Percentiles rank a stretch among this genome's conserved stretches.
Evolutionary conservation across 192 early-diverging fungal species (phyloP).

Genomic region (Allomyces macrogynus): DNA sequence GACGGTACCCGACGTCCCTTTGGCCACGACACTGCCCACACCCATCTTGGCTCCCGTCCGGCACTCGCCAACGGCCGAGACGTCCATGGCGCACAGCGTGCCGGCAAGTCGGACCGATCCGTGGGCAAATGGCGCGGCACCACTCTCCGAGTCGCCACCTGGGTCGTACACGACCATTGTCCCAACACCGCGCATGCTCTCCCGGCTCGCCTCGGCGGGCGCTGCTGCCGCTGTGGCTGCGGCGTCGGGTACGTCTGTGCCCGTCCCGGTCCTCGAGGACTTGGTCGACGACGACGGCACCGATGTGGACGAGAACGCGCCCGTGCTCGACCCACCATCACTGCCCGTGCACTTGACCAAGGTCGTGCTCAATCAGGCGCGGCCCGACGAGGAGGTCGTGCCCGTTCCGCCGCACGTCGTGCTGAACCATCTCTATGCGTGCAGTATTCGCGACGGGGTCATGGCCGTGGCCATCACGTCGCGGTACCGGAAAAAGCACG

Average conservation of each 20-base stretch:
- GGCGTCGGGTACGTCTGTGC: too few species aligned
- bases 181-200: too few species aligned
- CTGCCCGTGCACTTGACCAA: background rate
- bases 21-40: background rate
- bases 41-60: background rate
- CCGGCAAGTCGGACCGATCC: background rate
- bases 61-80: background rate
- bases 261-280: too few species aligned
- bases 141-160: background rate
- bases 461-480: conserved; percentile 81
- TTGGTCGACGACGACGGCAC: too few species aligned
- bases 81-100: background rate
- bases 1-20: background rate
- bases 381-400: conserved; percentile 46
- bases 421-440: conserved; percentile 89
- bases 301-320: background rate
- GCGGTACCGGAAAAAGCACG: conserved; percentile 77
- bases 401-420: conserved; percentile 83
- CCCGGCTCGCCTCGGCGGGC: too few species aligned
- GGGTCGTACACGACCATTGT: background rate
- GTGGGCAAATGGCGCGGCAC: background rate
- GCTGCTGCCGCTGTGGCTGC: too few species aligned
- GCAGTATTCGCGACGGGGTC: conserved; percentile 83
- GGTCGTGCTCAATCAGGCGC: background rate
- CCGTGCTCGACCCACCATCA: background rate